A percentile compares a stretch with the other conserved stretches of the same genome.
These are phyloP conservation scores for Lyophyllum decastes DNA, from an alignment of 768 basidiomycete species.

Conservation along the genomic window DNA sequence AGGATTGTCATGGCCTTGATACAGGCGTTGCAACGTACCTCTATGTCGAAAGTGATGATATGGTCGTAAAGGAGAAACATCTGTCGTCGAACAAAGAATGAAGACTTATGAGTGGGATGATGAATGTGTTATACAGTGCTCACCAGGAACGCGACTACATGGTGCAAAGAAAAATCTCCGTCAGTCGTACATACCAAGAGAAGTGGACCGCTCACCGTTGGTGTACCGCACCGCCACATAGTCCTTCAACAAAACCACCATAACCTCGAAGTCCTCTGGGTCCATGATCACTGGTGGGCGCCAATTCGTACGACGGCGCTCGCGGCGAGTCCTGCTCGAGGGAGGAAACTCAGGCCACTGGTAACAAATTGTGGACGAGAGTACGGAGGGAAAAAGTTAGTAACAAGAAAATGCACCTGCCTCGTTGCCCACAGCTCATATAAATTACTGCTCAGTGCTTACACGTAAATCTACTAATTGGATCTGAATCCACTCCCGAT, in stretches of 20 bases:
- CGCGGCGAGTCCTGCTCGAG: neutral
- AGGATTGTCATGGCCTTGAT: neutral
- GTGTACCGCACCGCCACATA: conserved; percentile 12
- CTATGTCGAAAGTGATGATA: conserved; percentile 22
- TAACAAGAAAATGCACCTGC: no score
- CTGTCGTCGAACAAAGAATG: conserved; percentile 4
- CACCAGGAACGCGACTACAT: conserved; percentile 20
- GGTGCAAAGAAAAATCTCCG: neutral
- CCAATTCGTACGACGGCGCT: neutral
- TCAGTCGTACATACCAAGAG: neutral
- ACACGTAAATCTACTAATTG: neutral
- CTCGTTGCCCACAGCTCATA: no score
- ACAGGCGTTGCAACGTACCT: conserved; percentile 16
- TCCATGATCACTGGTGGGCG: neutral
- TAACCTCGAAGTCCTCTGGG: neutral
- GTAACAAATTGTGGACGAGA: no score
- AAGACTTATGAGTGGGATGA: neutral
- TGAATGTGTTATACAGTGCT: neutral
- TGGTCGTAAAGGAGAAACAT: conserved; percentile 27
- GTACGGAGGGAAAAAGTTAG: no score
- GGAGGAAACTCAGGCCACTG: no score
- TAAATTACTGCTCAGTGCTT: no score
- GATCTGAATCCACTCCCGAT: neutral
- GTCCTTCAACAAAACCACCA: neutral
- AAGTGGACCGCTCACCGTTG: conserved; percentile 1